Evolutionary conservation across 140 eudicot species (phyloP).

Genomic region (Senecio squalidus): DNA sequence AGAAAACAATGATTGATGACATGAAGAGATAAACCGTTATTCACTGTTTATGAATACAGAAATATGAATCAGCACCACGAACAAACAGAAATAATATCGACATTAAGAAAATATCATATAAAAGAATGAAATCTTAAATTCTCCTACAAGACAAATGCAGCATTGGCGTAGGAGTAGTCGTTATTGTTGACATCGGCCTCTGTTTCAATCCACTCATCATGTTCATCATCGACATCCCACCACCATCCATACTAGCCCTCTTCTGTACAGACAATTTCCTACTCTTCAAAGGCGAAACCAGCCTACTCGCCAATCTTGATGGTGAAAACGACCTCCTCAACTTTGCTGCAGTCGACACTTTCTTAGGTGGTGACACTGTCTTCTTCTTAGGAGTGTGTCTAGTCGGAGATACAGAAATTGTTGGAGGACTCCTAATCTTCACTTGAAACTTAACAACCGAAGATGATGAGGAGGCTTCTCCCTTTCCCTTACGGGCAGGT

Average conservation of each 20-base stretch:
- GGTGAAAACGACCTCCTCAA: constrained; percentile 71
- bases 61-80: background rate
- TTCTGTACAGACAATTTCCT: constrained; percentile 36
- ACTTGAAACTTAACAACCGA: constrained; percentile 54
- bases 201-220: constrained; percentile 90
- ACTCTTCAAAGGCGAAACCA: constrained; percentile 74
- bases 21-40: constrained; percentile 2
- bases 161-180: constrained; percentile 19
- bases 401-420: constrained; percentile 38
- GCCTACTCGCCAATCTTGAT: constrained; percentile 52
- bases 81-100: constrained; percentile 25
- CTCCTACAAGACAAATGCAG: constrained; percentile 40
- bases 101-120: constrained; percentile 31
- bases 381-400: constrained; percentile 28
- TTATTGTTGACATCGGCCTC: constrained; percentile 43
- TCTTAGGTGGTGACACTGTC: constrained; percentile 32
- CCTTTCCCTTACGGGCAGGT: constrained; percentile 14
- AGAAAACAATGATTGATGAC: too few relatives aligned
- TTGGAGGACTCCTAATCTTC: constrained; percentile 57
- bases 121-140: constrained; percentile 20
- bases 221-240: constrained; percentile 33
- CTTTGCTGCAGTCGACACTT: constrained; percentile 45
- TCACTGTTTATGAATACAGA: constrained; percentile 2
- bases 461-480: constrained; percentile 12
- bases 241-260: constrained; percentile 33